A percentile compares a stretch with the other conserved stretches of the same genome.
Conservation (phyloP, 768 basidiomycete genomes). For the Lentinula aciculospora region DNA sequence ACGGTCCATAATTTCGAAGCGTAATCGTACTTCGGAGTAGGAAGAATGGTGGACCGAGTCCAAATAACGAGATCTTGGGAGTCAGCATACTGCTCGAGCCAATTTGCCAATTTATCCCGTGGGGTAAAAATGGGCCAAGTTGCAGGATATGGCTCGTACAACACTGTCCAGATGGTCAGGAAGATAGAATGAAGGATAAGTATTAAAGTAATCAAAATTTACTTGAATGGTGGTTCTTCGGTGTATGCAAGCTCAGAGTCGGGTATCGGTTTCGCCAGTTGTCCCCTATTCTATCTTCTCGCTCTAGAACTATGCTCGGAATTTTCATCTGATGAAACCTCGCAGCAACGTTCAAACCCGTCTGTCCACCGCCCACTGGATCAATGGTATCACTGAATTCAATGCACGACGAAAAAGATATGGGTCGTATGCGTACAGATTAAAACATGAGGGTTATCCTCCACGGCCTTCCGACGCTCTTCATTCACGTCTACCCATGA, state of each 20-base stretch:
- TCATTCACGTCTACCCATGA: slow-evolving; percentile 29
- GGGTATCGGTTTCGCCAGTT: slow-evolving; percentile 61
- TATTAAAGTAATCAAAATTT: slow-evolving; percentile 11
- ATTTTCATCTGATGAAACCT: slow-evolving; percentile 53
- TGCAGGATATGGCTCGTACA: slow-evolving; percentile 23
- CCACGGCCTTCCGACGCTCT: slow-evolving; percentile 28
- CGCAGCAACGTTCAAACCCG: slow-evolving; percentile 28
- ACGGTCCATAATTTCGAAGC: slow-evolving; percentile 26
- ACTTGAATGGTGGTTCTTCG: slow-evolving; percentile 18
- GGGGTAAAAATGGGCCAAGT: slow-evolving; percentile 37
- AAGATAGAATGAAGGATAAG: neutral
- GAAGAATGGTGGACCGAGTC: slow-evolving; percentile 27
- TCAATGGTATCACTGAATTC: neutral
- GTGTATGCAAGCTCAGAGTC: slow-evolving; percentile 43
- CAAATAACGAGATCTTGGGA: slow-evolving; percentile 38
- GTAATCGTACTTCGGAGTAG: slow-evolving; percentile 27
- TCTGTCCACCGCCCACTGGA: slow-evolving; percentile 30
- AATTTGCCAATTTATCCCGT: slow-evolving; percentile 35
- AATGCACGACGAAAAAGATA: neutral
- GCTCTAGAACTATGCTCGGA: slow-evolving; percentile 51
- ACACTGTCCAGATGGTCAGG: slow-evolving; percentile 24
- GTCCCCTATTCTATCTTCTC: slow-evolving; percentile 48
- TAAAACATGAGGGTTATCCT: slow-evolving; percentile 31
- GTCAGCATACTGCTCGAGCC: slow-evolving; percentile 35
- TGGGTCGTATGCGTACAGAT: slow-evolving; percentile 24